Evolutionary conservation across 306 rosid genomes (phyloP), one percentile per base, ranked within the genome.

Genomic region (Trifolium dubium): DNA sequence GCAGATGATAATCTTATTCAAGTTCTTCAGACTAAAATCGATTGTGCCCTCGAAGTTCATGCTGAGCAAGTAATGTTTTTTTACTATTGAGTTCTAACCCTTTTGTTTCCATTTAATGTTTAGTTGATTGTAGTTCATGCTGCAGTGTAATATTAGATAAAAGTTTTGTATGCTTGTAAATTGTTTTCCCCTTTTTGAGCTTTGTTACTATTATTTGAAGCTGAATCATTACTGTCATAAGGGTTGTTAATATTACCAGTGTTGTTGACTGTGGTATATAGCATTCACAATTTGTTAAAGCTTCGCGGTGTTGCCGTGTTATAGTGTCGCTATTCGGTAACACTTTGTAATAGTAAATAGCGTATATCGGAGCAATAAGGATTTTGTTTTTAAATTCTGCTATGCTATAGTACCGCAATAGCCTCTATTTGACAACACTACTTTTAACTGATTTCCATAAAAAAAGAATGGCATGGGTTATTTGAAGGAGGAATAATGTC

Each of bases 21-120:
- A 59, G 72, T 86, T 75, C 84, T 91, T 29, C 77, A 89, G 37
- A 66, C 87, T 53, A 96, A 85, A 86, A 87, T 93, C 80, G 6
- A 79, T 12, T 82, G 89, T 71, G 94, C 92, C 23, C 56, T 77
- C 44, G 88, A 81, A 9, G 77, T 68, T 2, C 10, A 60, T 13
- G 78, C 8, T 23, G 74, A 75, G 54, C 54, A 12, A 3, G 74
- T 31, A 69, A 18, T 23, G 74, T 71, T 77, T 15, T 0, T 11
- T 34, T 5, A 43, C 18, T 56, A 37, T 53, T 61, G 1, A 1
- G 11, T 34, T 71, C 5, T 43, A 23, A 23, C 23, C 23, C 23
- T 23, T 23, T 23, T 23, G 0, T 23, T 23, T 23, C 23, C 23
- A 23, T 23, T 23, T 23, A 23, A 23, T 23, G 23, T n/a, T n/a